Evolutionary conservation across 176 grass and related monocot species (phyloP), one percentile per base, ranked within the genome.

Genomic region (Cenchrus purpureus): DNA sequence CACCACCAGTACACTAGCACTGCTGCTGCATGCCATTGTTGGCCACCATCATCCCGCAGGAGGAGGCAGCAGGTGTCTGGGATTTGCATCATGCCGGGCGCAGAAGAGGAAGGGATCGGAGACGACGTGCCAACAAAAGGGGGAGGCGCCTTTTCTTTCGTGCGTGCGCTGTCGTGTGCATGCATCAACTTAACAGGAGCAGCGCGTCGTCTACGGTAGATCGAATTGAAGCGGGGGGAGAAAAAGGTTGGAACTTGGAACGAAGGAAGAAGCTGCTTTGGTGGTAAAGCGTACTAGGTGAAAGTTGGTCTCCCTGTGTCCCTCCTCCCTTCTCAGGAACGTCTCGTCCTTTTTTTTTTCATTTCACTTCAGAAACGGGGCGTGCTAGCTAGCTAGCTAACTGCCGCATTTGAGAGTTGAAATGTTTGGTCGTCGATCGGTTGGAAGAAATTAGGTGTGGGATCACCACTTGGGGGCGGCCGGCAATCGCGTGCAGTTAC

Each of bases 271-370:
- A 74, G 59, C 69, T 25, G 25, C 25, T 25, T 81, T 31, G 12
- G 20, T 1, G 68, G 16, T 65, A 80, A 44, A 44, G 86, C 52
- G 54, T 70, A 43, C 37, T 40, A 40, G 68, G 78, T 19, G 87
- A 65, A 4, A 73, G 48, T 56, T 56, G 58, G 48, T 19, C 56
- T 66, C 66, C 34, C 40, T 14, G 32, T 82, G 9, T 10, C 9
- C 49, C 34, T 58, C 74, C 48, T 79, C 48, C 74, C 81, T 79
- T 79, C 34, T 83, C 74, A 78, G 56, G 66, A 72, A 88, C 57
- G 46, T 64, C 7, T 88, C 64, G 65, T 68, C 49, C 74, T 42
- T 70, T 79, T 65, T 25, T 25, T 25, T 25, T 25, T 25, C 25
- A 25, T 25, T 25, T 79, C 80, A 65, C 55, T n/a, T 0, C 25